A percentile compares a stretch with the other conserved stretches of the same genome.
phyloP scores from a whole-genome alignment of 371 early-diverging fungal species.

The Massospora cicadina region DNA sequence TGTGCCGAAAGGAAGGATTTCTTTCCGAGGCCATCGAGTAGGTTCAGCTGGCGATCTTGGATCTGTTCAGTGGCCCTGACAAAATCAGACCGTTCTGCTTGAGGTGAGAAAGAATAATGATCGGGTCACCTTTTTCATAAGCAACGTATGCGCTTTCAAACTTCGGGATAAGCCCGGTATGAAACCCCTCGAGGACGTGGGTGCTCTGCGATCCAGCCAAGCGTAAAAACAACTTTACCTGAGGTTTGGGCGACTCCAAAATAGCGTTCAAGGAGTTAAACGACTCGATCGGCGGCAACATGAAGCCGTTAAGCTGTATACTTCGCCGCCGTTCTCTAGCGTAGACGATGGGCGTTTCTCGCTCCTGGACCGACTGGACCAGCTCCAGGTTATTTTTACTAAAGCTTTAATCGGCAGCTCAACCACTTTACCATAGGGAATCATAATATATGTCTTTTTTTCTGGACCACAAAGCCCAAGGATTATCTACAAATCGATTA shows the following conservation, averaged over 20 bases:
- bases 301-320: slow-evolving; percentile 9
- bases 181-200: not conserved
- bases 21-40: not conserved
- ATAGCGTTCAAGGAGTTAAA: slow-evolving; percentile 3
- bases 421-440: slow-evolving; percentile 2
- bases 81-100: slow-evolving; percentile 4
- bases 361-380: slow-evolving; percentile 6
- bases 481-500: not conserved
- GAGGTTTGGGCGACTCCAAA: not conserved
- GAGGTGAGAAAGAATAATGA: not conserved
- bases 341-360: not conserved
- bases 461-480: slow-evolving; percentile 10
- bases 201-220: not conserved
- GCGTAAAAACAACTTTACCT: not conserved
- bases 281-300: slow-evolving; percentile 6
- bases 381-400: slow-evolving; percentile 8
- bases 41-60: not conserved
- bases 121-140: slow-evolving; percentile 11
- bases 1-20: slow-evolving; percentile 1
- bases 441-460: slow-evolving; percentile 10
- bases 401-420: not conserved
- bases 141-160: slow-evolving; percentile 4
- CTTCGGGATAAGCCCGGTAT: slow-evolving; percentile 4
- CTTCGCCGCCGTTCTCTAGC: slow-evolving; percentile 5
- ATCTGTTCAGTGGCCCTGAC: slow-evolving; percentile 1